A percentile compares a stretch with the other conserved stretches of the same genome.
Conservation (phyloP, 2,329 filamentous ascomycete species). For the Nannizziopsis arthrosporioides region DNA sequence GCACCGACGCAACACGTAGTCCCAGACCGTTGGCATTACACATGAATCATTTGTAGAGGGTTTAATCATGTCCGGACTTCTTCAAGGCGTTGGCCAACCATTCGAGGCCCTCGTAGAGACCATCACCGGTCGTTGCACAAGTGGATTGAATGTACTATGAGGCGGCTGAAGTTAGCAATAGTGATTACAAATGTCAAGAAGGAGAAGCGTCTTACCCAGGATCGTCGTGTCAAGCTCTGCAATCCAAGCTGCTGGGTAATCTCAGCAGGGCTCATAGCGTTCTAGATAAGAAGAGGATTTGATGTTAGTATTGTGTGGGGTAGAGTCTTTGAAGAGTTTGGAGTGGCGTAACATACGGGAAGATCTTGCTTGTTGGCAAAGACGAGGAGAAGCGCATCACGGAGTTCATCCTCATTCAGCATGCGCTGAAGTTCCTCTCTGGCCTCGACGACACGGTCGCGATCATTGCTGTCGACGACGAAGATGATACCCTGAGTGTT, state of each 20-base stretch:
- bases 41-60: conserved; percentile 16
- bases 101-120: conserved; percentile 98
- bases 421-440: conserved; percentile 94
- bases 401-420: conserved; percentile 97
- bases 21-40: conserved; percentile 12
- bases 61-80: conserved; percentile 48
- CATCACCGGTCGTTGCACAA: conserved; percentile 96
- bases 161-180: conserved; percentile 10
- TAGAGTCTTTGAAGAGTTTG: too few relatives aligned
- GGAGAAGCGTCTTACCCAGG: conserved; percentile 66
- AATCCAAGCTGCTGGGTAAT: conserved; percentile 99
- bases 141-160: conserved; percentile 95
- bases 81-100: conserved; percentile 76
- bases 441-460: conserved; percentile 93
- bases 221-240: conserved; percentile 95
- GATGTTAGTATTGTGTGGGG: too few relatives aligned
- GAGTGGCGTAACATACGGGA: conserved; percentile 52
- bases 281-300: conserved; percentile 43
- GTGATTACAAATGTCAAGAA: conserved; percentile 16
- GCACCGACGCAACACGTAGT: conserved; percentile 15
- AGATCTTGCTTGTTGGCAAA: conserved; percentile 99
- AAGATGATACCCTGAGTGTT: conserved; percentile 99
- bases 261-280: conserved; percentile 99
- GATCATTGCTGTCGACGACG: conserved; percentile 98
- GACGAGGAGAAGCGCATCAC: conserved; percentile 89